Percentiles rank a stretch among this genome's conserved stretches.
phyloP scores from a whole-genome alignment of 2,329 filamentous ascomycete genomes.

The Fusarium avenaceum region DNA sequence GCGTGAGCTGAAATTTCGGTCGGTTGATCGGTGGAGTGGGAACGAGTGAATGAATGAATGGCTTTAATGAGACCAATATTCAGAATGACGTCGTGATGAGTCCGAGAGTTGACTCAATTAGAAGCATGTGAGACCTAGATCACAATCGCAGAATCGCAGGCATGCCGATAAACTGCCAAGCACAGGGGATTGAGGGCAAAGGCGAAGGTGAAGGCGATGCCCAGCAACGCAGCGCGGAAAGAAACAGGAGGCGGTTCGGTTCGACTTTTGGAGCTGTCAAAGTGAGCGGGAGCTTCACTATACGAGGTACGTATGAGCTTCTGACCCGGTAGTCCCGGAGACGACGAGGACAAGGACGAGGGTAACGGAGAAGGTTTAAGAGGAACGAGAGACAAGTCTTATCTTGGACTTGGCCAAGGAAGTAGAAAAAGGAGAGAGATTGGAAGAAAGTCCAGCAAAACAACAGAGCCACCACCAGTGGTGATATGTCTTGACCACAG shows the following conservation, averaged over 20 bases:
- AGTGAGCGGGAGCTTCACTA: constrained; percentile 31
- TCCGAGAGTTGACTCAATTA: constrained; percentile 27
- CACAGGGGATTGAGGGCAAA: constrained; percentile 26
- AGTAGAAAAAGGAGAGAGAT: constrained; percentile 12
- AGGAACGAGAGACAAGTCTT: constrained; percentile 40
- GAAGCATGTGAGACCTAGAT: constrained; percentile 44
- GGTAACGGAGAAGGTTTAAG: constrained; percentile 10
- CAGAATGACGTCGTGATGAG: constrained; percentile 42
- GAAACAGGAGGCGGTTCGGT: constrained; percentile 6
- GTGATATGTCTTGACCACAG: constrained; percentile 23
- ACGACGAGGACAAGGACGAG: constrained; percentile 32
- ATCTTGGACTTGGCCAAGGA: constrained; percentile 5
- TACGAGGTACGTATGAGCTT: constrained; percentile 29
- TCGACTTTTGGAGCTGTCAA: constrained; percentile 1
- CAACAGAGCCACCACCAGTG: constrained; percentile 28
- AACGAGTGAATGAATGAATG: constrained; percentile 1
- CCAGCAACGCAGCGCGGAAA: constrained; percentile 22
- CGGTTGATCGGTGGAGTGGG: constrained; percentile 29
- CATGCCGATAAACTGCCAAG: constrained; percentile 43
- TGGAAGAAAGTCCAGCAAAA: not conserved
- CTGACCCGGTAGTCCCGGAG: constrained; percentile 38
- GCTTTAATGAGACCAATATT: constrained; percentile 37
- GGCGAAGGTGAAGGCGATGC: constrained; percentile 18
- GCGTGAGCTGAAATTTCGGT: constrained; percentile 30
- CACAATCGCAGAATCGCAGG: constrained; percentile 40